Base-by-base conservation (phyloP, 805 yeast species). In the Geotrichum ghanense region DNA sequence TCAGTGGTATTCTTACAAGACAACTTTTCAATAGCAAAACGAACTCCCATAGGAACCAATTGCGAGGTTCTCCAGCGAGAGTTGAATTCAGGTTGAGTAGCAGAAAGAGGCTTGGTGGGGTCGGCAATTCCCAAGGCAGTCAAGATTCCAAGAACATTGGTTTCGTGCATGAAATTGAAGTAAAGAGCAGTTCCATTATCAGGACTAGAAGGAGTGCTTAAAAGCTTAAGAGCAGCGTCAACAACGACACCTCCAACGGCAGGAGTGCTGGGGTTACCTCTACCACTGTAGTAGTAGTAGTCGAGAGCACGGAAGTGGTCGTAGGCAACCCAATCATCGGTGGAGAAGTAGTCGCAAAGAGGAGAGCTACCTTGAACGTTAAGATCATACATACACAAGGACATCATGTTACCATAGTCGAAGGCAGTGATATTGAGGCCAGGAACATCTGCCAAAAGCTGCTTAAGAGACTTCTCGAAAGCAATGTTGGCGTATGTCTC, bases 31-130 rank as follows among this genome's bases (percentile, higher is more conserved):
- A 74, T 56, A 25, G 73, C 64, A 17, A 75, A 54, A 50, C 77
- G 66, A 2, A 75, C 79, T 27, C 79, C 82, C 78, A 73, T 74
- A 45, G 83, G 83, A 22, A 69, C 69, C 41, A 75, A 58, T 53
- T 77, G 74, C 4, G 70, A 63, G 51, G 64, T 67, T 57, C 67
- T 70, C 66, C 71, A 80, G 12, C 69, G 63, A 48, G 70, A 63
- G 44, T 69, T 68, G 62, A 76, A 75, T 5, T 68, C 69, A 42
- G 75, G 66, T 43, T 63, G 60, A 51, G 71, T 71, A 20, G 65
- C 55, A 4, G 76, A 70, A 51, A 79, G 61, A 46, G 64, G 64
- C 26, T 62, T 54, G 19, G 58, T 65, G 7, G 73, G 70, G 41
- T 59, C 60, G 21, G 70, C 60, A 37, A 78, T 50, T 2, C 79